Percentiles rank a stretch among this genome's conserved stretches.
phyloP scores from a whole-genome alignment of 78 protist genomes.

The Planoprotostelium fungivorum region DNA sequence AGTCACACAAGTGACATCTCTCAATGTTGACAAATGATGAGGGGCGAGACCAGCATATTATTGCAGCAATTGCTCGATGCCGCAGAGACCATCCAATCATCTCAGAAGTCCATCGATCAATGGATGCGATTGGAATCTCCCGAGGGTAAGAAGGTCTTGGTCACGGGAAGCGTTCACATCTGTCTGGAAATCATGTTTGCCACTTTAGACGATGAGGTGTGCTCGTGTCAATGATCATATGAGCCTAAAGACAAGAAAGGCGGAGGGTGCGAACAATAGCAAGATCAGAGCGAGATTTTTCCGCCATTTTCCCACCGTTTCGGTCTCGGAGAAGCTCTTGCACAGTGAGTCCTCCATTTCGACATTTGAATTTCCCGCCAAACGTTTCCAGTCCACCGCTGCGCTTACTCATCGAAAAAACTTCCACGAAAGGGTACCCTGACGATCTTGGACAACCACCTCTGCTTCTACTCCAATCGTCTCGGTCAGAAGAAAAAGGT shows the following conservation, averaged over 20 bases:
- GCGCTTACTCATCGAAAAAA: not conserved
- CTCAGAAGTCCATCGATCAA: not conserved
- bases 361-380: not conserved
- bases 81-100: not conserved
- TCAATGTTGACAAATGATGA: not conserved
- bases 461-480: not conserved
- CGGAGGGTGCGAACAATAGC: not conserved
- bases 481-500: not conserved
- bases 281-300: not conserved
- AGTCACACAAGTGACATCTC: not conserved
- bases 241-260: too few species aligned
- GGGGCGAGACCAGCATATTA: not conserved
- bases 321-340: not conserved
- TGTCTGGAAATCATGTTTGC: not conserved
- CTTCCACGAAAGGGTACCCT: not conserved
- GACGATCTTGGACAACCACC: not conserved
- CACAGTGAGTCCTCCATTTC: not conserved
- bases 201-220: not conserved
- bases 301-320: not conserved
- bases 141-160: not conserved
- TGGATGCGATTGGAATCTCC: not conserved
- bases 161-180: not conserved
- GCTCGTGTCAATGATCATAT: too few species aligned
- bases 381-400: not conserved
- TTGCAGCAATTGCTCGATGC: not conserved